Base-by-base conservation (phyloP, 2,329 filamentous ascomycete species). In the Cordyceps cateniannulata region DNA sequence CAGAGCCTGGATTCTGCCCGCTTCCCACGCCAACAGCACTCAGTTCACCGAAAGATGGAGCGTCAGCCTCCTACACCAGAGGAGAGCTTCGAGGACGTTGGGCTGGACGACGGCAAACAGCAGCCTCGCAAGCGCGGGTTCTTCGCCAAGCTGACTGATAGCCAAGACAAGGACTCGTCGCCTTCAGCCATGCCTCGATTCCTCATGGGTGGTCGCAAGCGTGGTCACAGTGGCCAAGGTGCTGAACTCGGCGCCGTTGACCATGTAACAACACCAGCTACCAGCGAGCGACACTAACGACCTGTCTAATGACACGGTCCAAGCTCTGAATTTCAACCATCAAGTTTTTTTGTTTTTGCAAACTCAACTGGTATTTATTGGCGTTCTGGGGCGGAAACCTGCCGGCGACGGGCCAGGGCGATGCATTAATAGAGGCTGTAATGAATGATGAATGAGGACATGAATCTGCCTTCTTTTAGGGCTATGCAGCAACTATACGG, bases 61-160 rank as follows among this genome's bases (percentile, higher is more conserved):
- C 78, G 77, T 68, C 81, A 86, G 59, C 80, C 82, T 29, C 80
- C 85, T n/a, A 89, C 86, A 32, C 82, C 85, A 47, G 91, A 95
- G 68, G 90, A 96, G 69, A 80, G 79, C 6, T 97, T 98, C 67
- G 93, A 97, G 71, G 93, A 98, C 57, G 90, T 98, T 9, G 91
- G 91, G 4, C 77, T 98, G 62, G 93, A 96, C 65, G 91, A 95
- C 42, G 77, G 82, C 53, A 86, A 86, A 63, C 75, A 71, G 61
- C 73, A 69, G 47, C 69, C 73, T 57, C 70, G 71, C 66, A 75
- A 91, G 77, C 87, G 86, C 62, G 82, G 89, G 14, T 87, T 96
- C 70, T 91, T 98, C 65, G 82, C 91, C 53, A 76, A 75, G 65
- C 92, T 97, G 69, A 88, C 88, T 57, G 89, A 93, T 20, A 69